These are phyloP conservation scores for Viola pubescens DNA, from an alignment of 441 rosid genomes.

Conservation along the genomic window DNA sequence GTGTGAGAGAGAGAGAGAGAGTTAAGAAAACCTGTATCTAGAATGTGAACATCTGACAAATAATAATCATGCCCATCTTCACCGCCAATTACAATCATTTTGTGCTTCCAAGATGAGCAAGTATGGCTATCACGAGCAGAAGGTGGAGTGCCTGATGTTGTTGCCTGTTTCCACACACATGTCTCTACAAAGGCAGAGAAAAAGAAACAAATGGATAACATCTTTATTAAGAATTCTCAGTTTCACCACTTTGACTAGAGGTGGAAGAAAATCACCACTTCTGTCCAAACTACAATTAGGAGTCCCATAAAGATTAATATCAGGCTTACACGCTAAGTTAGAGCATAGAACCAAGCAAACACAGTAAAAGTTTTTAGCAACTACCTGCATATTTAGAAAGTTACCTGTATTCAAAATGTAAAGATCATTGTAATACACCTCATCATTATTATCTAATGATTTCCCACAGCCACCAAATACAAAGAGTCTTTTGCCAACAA, in stretches of 20 bases:
- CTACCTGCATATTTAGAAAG: not conserved
- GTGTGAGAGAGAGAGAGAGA: not conserved
- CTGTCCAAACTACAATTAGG: too few relatives aligned
- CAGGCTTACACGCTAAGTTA: not conserved
- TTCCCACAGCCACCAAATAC: conserved; percentile 92
- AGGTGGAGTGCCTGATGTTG: conserved; percentile 71
- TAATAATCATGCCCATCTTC: conserved; percentile 91
- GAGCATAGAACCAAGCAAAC: not conserved
- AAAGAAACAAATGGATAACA: conserved; percentile 12
- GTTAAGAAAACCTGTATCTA: conserved; percentile 66
- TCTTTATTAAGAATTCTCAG: not conserved
- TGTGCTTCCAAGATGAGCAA: conserved; percentile 92
- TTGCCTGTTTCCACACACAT: conserved; percentile 74
- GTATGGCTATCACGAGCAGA: conserved; percentile 93
- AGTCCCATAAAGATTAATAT: not conserved
- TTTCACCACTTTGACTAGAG: too few relatives aligned
- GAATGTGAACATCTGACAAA: conserved; percentile 85
- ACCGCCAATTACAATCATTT: conserved; percentile 80
- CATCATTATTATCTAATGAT: conserved; percentile 49
- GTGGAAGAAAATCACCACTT: too few relatives aligned
- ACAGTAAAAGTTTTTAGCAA: not conserved
- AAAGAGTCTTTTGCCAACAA: conserved; percentile 81
- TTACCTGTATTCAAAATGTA: conserved; percentile 81
- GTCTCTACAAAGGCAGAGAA: conserved; percentile 49
- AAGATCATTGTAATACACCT: conserved; percentile 83